Conservation (phyloP, 1,284 basidiomycete genomes). For the Thecaphora thlaspeos region DNA sequence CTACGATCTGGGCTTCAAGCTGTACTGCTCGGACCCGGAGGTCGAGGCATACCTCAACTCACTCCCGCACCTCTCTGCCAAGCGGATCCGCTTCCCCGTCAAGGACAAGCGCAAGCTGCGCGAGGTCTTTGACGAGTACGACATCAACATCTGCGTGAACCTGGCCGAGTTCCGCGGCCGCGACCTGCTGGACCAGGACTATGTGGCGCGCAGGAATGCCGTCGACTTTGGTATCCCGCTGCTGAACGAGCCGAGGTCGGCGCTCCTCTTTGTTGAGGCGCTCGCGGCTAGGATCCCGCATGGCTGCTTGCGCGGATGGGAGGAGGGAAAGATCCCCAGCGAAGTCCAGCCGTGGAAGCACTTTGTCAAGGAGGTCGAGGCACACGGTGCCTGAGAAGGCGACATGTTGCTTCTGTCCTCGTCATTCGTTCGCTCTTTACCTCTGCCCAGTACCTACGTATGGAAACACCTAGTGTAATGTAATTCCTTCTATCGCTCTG, state of each 20-base stretch:
- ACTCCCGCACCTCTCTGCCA: conserved; percentile 61
- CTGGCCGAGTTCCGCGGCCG: conserved; percentile 78
- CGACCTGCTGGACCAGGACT: conserved; percentile 86
- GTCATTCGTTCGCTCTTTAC: too few species aligned
- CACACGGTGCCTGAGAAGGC: neutral
- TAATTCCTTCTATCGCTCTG: too few species aligned
- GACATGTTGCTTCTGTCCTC: too few species aligned
- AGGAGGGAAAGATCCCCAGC: conserved; percentile 84
- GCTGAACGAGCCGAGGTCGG: conserved; percentile 86
- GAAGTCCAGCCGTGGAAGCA: conserved; percentile 67
- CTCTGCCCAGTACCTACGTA: too few species aligned
- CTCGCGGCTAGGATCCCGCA: conserved; percentile 82
- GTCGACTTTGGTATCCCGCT: conserved; percentile 65
- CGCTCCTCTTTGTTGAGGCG: conserved; percentile 86
- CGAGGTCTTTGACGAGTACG: conserved; percentile 79
- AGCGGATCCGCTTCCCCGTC: conserved; percentile 93
- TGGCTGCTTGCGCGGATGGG: conserved; percentile 77
- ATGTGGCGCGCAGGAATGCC: conserved; percentile 71
- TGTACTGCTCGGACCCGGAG: conserved; percentile 77
- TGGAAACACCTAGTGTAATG: too few species aligned
- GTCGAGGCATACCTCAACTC: conserved; percentile 83
- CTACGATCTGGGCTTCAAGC: conserved; percentile 74
- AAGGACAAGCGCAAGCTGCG: conserved; percentile 94
- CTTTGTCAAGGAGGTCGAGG: conserved; percentile 38
- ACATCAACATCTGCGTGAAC: conserved; percentile 94